Base-by-base conservation (phyloP, 192 early-diverging fungal genomes). In the Fimicolochytrium jonesii region DNA sequence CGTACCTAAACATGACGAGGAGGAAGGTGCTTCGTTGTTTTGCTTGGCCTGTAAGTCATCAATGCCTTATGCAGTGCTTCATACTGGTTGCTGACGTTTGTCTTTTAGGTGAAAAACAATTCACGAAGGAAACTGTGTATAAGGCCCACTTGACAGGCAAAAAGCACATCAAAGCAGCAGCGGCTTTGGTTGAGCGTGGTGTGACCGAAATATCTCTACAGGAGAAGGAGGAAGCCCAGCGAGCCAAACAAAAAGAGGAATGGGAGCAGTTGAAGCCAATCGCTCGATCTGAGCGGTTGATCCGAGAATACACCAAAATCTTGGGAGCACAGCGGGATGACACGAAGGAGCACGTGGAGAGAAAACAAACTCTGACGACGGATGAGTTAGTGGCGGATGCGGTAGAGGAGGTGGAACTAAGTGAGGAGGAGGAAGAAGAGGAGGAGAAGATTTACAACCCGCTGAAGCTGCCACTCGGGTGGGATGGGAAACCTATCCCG, bases 401-500 rank as follows among this genome's bases (percentile, higher is more conserved):
- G 15, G 26, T 23, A 30, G 53, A 61, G 20, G 66, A 61, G 72
- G 67, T 86, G 32, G 91, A 91, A 49, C 66, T 81, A 34, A 82
- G 87, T 35, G 87, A 88, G 20, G 85, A 86, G 45, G 71, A 84
- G 4, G 78, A 84, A 37, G 78, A 76, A 31, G 87, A 90, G 18
- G 90, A 92, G 31, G 92, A 92, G 50, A 90, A 93, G 66, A 87
- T 93, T 42, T 98, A 98, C 69, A 98, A 98, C 58, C 95, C 95
- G 18, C 80, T 97, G 15, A 98, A 97, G 55, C 68, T 98, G 44
- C 94, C 94, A 1, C 67, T 98, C 50, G 95, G 93, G 11, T 97
- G 92, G 92, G 95, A 98, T 68, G 95, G 94, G 33, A 98, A 98
- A 70, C 95, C 94, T 18, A 98, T 98, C 74, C 95, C 95, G 18